Percentiles rank a stretch among this genome's conserved stretches.
Conservation (phyloP, 257 asterid genomes). For the Solanum etuberosum region DNA sequence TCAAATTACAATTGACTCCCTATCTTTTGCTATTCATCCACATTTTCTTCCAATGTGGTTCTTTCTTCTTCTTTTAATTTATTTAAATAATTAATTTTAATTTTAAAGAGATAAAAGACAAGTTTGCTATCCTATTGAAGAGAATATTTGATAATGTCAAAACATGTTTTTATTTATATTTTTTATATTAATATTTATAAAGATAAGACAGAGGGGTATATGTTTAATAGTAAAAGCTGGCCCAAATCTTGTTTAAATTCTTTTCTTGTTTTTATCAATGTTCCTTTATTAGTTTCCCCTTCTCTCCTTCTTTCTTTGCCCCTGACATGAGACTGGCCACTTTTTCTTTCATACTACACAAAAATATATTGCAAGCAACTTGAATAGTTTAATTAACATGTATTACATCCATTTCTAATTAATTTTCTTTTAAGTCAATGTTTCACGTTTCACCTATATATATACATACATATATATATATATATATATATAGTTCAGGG, state of each 20-base stretch:
- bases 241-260: not conserved
- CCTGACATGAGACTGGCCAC: not conserved
- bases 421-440: not conserved
- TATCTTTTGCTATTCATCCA: not conserved
- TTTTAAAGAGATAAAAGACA: no score
- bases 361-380: not conserved
- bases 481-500: no score
- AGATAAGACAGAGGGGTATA: no score
- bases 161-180: no score
- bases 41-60: not conserved
- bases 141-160: no score
- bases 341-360: not conserved
- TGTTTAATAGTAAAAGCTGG: not conserved
- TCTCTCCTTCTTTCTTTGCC: not conserved
- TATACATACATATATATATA: no score
- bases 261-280: slow-evolving; percentile 2
- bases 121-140: no score
- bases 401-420: not conserved
- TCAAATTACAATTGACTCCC: not conserved
- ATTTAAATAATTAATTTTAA: no score
- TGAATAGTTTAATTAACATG: not conserved
- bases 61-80: no score
- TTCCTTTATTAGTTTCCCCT: not conserved
- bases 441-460: not conserved
- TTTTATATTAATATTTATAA: no score